Evolutionary conservation across 352 stramenopile species (phyloP), one percentile per base, ranked within the genome.

Genomic region (Globisporangium irregulare): DNA sequence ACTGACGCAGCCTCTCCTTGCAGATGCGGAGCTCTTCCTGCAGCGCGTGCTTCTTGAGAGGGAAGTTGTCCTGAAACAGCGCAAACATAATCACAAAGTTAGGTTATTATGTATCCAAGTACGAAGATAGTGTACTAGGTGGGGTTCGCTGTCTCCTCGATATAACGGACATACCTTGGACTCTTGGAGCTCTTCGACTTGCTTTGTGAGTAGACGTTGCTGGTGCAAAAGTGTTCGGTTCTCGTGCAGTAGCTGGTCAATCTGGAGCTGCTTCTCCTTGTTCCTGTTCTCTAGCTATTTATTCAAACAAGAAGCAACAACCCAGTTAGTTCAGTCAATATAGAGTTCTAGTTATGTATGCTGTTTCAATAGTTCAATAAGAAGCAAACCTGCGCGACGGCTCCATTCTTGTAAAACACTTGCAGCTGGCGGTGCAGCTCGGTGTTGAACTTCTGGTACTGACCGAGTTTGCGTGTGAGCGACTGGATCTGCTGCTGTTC

Each of bases 261-360:
- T 82, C 29, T 77, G 73, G 15, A 78, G 74, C 57, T 91, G 79
- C 63, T 84, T 90, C 53, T 90, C 86, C 62, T 86, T 84, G 4
- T 74, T 73, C 41, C 77, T 78, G 69, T 92, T 94, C 53, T 89
- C 82, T 0, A 94, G 59, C 81, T 92, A 46, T 8, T 3, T 92
- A 46, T 8, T 3, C 4, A 58, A 36, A 38, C 22, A 6, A 64
- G 27, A 66, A 66, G 6, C 51, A n/a, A 38, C n/a, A 38, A 20
- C 51, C 4, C 12, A 46, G 38, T 46, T 20, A 46, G 4, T 15
- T 20, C 38, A 58, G 51, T 34, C 9, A 20, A 56, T 18, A 32
- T 22, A 56, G 0, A n/a, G 7, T 12, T 18, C 4, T 1, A 36
- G 0, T 36, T 18, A 2, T 9, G 2, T 20, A 54, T 20, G 7